A percentile compares a stretch with the other conserved stretches of the same genome.
phyloP scores from a whole-genome alignment of 257 asterid species.

The Solanum infundibuliforme region DNA sequence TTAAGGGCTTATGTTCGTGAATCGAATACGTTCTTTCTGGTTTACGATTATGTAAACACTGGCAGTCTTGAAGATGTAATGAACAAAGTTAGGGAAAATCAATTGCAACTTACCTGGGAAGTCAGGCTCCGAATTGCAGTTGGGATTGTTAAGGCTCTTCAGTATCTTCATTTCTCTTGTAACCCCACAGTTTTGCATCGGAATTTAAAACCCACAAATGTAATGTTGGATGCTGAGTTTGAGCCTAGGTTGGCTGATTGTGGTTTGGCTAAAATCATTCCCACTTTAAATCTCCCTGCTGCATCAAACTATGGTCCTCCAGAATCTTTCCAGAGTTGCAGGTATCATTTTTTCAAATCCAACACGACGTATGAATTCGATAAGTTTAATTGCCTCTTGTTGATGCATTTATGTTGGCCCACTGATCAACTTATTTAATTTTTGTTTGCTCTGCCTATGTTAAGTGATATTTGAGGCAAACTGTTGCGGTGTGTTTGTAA shows the following conservation, averaged over 20 bases:
- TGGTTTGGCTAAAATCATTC: conserved; percentile 58
- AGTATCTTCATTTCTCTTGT: conserved; percentile 73
- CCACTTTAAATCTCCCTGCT: conserved; percentile 27
- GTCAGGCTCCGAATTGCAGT: conserved; percentile 62
- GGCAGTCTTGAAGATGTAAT: conserved; percentile 85
- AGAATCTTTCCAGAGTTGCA: conserved; percentile 55
- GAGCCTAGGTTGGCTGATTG: conserved; percentile 79
- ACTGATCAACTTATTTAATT: not conserved
- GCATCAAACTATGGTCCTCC: conserved; percentile 61
- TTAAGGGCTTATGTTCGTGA: conserved; percentile 70
- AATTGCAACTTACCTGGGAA: conserved; percentile 73
- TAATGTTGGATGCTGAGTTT: conserved; percentile 56
- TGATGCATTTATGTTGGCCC: not conserved
- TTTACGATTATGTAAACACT: conserved; percentile 53
- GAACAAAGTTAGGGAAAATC: conserved; percentile 54
- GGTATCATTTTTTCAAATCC: conserved; percentile 26
- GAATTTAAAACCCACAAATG: conserved; percentile 84
- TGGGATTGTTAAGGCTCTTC: conserved; percentile 67
- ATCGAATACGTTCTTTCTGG: conserved; percentile 39
- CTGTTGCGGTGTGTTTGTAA: not conserved
- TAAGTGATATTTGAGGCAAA: not conserved
- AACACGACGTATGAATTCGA: not conserved
- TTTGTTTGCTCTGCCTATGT: not conserved
- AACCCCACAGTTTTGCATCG: conserved; percentile 56
- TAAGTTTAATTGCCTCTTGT: not conserved